phyloP scores from a whole-genome alignment of 1,284 basidiomycete genomes.

The Chiua sp. region DNA sequence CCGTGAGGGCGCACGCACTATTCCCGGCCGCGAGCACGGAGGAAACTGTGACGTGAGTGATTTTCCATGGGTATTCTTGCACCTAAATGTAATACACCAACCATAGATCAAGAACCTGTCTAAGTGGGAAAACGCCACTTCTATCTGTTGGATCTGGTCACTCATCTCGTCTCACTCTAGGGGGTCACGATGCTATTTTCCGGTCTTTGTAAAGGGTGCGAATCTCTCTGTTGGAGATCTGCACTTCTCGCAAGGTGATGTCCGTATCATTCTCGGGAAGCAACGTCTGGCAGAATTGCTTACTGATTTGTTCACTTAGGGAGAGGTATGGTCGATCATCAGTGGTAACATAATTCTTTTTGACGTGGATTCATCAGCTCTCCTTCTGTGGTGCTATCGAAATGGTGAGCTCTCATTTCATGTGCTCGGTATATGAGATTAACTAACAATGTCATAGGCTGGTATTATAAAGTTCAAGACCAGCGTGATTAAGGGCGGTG shows the following conservation, averaged over 20 bases:
- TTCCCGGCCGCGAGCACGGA: conserved; percentile 82
- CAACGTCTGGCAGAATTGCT: background rate
- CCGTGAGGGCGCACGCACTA: conserved; percentile 73
- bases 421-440: background rate
- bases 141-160: background rate
- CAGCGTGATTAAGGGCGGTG: conserved; percentile 76
- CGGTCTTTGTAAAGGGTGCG: conserved; percentile 78
- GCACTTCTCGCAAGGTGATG: conserved; percentile 85
- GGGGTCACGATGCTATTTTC: conserved; percentile 77
- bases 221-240: conserved; percentile 82
- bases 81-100: conserved; percentile 4
- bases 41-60: conserved; percentile 76
- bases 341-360: background rate
- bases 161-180: conserved; percentile 31
- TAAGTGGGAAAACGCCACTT: conserved; percentile 40
- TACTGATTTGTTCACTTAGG: conserved; percentile 42
- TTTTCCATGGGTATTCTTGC: background rate
- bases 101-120: conserved; percentile 75
- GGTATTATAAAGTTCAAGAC: conserved; percentile 78
- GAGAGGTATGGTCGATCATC: conserved; percentile 47
- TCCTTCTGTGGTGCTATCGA: conserved; percentile 84
- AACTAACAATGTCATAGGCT: conserved; percentile 48
- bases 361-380: conserved; percentile 44
- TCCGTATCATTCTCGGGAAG: conserved; percentile 35
- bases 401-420: conserved; percentile 50